Percentiles rank a stretch among this genome's conserved stretches.
These are phyloP conservation scores for Saccharum officinarum DNA, from an alignment of 176 grass and related monocot species.

Conservation along the genomic window DNA sequence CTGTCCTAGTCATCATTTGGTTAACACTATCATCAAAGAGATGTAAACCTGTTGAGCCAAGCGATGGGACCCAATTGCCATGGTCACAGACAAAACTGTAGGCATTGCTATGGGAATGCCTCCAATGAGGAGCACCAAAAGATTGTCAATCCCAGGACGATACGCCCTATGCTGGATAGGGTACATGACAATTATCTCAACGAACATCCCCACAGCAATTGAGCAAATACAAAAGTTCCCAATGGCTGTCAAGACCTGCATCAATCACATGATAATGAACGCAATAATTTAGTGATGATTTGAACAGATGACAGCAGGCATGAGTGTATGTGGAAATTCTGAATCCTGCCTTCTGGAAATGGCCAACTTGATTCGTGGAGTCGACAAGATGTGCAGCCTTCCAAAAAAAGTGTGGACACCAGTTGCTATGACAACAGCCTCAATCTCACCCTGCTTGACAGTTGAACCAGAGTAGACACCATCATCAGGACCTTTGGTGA, in stretches of 20 bases:
- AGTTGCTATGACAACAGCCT: slow-evolving; percentile 32
- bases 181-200: slow-evolving; percentile 27
- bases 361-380: slow-evolving; percentile 23
- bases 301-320: not conserved
- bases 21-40: not conserved
- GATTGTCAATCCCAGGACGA: slow-evolving; percentile 23
- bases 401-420: slow-evolving; percentile 33
- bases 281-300: not conserved
- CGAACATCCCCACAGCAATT: slow-evolving; percentile 20
- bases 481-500: slow-evolving; percentile 29
- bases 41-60: slow-evolving; percentile 14
- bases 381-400: slow-evolving; percentile 34
- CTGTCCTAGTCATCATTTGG: not conserved
- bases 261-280: not conserved
- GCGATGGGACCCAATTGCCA: slow-evolving; percentile 22
- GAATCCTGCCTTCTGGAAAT: slow-evolving; percentile 24
- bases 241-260: slow-evolving; percentile 21
- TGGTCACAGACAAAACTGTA: slow-evolving; percentile 20
- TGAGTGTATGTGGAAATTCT: not conserved
- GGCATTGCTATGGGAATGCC: slow-evolving; percentile 22
- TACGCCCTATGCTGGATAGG: slow-evolving; percentile 12
- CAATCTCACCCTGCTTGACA: slow-evolving; percentile 21
- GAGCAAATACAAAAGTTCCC: slow-evolving; percentile 22
- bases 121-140: slow-evolving; percentile 20
- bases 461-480: slow-evolving; percentile 27